phyloP scores from a whole-genome alignment of 1,284 basidiomycete species.

The Phellopilus nigrolimitatus region DNA sequence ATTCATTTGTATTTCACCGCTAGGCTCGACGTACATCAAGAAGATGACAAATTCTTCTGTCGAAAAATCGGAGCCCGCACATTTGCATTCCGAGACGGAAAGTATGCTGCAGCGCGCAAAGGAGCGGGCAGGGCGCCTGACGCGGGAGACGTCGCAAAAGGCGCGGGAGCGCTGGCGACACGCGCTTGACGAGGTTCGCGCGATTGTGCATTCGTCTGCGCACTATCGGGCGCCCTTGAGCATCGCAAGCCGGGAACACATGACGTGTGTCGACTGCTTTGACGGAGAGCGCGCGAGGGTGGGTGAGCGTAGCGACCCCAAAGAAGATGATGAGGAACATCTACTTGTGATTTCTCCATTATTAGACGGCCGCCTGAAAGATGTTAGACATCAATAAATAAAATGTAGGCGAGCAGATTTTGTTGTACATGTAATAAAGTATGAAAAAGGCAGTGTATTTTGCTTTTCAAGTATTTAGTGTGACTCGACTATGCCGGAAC shows the following conservation, averaged over 20 bases:
- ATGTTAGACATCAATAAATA: conserved; percentile 10
- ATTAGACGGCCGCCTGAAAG: conserved; percentile 18
- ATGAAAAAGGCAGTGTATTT: too few species aligned
- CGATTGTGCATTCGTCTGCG: conserved; percentile 42
- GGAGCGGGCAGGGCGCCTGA: conserved; percentile 28
- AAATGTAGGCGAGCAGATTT: background rate
- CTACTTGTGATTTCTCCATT: conserved; percentile 15
- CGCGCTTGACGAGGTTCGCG: conserved; percentile 40
- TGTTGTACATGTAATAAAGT: too few species aligned
- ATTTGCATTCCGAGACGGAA: conserved; percentile 40
- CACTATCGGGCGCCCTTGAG: conserved; percentile 60
- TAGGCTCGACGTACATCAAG: conserved; percentile 67
- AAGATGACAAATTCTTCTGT: conserved; percentile 46
- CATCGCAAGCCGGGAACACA: conserved; percentile 65
- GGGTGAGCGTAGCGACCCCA: conserved; percentile 6
- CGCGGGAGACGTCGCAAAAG: conserved; percentile 17
- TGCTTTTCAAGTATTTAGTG: background rate
- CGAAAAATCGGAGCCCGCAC: conserved; percentile 25
- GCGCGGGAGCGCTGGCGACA: conserved; percentile 43
- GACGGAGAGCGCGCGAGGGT: conserved; percentile 49
- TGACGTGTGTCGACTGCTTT: conserved; percentile 71
- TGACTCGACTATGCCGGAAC: conserved; percentile 2
- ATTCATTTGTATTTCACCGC: background rate
- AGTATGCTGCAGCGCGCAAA: conserved; percentile 41
- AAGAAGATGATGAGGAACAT: conserved; percentile 12